Evolutionary conservation across 345 rosid genomes (phyloP).

Genomic region (Melaleuca alternifolia): DNA sequence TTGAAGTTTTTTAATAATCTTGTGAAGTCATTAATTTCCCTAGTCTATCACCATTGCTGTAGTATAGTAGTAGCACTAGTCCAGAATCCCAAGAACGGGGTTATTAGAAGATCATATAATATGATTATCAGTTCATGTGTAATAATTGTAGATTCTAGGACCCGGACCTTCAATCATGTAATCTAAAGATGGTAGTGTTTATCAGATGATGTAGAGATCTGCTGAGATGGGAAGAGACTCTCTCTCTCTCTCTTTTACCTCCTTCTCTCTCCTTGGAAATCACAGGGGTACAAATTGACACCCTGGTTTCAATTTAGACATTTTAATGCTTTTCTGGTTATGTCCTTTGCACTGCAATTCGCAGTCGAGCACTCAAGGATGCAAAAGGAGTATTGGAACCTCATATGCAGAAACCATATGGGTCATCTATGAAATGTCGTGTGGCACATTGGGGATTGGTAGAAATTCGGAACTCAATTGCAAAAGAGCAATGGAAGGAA

Average conservation of each 20-base stretch:
- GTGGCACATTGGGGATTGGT: neutral
- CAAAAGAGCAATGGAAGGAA: neutral
- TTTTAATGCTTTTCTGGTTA: neutral
- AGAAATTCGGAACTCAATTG: neutral
- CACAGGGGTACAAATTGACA: neutral
- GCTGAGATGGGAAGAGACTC: neutral
- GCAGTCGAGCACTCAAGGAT: neutral
- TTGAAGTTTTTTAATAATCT: neutral
- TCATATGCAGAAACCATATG: rapidly evolving
- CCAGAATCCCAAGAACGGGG: neutral
- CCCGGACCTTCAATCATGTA: neutral
- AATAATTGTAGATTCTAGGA: neutral
- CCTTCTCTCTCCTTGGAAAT: neutral
- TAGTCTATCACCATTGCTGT: neutral
- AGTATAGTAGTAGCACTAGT: neutral
- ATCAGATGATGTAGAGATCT: neutral
- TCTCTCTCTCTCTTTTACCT: neutral
- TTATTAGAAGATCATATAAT: neutral
- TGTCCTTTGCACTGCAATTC: neutral
- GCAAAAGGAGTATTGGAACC: neutral
- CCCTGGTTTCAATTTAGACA: neutral
- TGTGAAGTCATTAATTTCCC: neutral
- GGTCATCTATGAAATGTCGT: neutral
- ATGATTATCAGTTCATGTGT: neutral
- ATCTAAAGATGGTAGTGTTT: neutral